A percentile compares a stretch with the other conserved stretches of the same genome.
Evolutionary conservation across 2,329 filamentous ascomycete species (phyloP).

Genomic region (Tolypocladium capitatum): DNA sequence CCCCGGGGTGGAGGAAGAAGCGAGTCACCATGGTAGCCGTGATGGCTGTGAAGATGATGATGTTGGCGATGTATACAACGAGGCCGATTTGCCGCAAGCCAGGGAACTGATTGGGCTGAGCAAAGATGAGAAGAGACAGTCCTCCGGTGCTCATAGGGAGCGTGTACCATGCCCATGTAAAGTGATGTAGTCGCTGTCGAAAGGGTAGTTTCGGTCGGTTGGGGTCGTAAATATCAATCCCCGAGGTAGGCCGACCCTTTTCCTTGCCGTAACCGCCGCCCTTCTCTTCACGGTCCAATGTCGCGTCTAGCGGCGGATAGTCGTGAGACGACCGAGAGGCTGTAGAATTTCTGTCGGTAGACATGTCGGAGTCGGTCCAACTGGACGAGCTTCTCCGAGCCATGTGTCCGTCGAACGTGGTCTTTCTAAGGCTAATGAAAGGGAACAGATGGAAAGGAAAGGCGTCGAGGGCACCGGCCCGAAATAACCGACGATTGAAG

Average conservation of each 20-base stretch:
- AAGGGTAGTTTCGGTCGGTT: constrained; percentile 21
- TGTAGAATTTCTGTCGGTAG: constrained; percentile 1
- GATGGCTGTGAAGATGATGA: constrained; percentile 48
- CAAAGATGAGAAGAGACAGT: constrained; percentile 48
- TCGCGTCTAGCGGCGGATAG: neutral
- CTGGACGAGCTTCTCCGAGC: neutral
- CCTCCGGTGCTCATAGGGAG: constrained; percentile 64
- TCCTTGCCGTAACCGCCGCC: neutral
- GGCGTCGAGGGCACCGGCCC: neutral
- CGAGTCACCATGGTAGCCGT: constrained; percentile 40
- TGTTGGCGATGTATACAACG: constrained; percentile 54
- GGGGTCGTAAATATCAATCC: constrained; percentile 10
- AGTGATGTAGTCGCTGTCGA: constrained; percentile 38
- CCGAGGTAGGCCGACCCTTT: neutral
- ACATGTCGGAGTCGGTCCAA: constrained; percentile 2
- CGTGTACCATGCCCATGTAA: constrained; percentile 64
- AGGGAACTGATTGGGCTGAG: constrained; percentile 50
- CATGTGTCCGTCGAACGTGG: neutral
- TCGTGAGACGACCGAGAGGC: neutral
- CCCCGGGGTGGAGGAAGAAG: constrained; percentile 45
- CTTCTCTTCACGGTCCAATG: neutral
- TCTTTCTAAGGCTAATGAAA: neutral
- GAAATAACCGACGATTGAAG: neutral
- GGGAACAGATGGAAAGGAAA: neutral
- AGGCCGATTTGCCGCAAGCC: constrained; percentile 52